Evolutionary conservation across 225 moss, liverwort and hornwort genomes (phyloP).

Genomic region (Pseudoscleropodium purum): DNA sequence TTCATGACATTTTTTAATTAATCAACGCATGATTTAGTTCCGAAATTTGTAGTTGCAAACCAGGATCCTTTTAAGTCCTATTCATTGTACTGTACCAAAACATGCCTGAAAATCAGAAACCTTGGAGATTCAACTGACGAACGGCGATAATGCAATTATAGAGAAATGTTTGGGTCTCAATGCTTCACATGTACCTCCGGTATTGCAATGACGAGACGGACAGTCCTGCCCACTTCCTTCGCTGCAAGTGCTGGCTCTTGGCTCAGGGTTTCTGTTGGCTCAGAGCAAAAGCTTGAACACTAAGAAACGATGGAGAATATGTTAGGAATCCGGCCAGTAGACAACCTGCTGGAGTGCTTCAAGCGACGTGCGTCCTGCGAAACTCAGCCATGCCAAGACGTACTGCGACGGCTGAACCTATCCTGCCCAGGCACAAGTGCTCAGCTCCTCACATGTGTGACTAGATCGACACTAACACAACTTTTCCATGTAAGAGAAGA

Average conservation of each 20-base stretch:
- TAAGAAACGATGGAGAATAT: not conserved
- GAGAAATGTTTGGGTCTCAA: not conserved
- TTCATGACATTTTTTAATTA: not conserved
- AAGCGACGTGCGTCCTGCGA: not conserved
- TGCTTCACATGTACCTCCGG: not conserved
- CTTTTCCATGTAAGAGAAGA: not conserved
- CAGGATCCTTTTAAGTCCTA: not conserved
- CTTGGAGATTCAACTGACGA: not conserved
- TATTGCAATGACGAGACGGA: not conserved
- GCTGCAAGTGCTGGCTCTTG: not conserved
- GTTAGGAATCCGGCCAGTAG: not conserved
- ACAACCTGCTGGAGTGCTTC: not conserved
- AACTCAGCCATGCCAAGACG: not conserved
- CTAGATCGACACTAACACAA: not conserved
- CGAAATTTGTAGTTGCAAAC: not conserved
- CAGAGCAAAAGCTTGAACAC: not conserved
- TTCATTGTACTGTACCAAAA: not conserved
- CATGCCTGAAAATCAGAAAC: not conserved
- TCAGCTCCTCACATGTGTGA: not conserved
- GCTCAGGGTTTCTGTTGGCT: not conserved
- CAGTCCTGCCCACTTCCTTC: not conserved
- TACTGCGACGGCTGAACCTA: not conserved
- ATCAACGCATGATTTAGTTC: not conserved
- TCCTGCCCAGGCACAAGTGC: not conserved
- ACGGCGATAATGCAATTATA: not conserved